Conservation (phyloP, 2,329 filamentous ascomycete species). For the Teratosphaeria nubilosa region DNA sequence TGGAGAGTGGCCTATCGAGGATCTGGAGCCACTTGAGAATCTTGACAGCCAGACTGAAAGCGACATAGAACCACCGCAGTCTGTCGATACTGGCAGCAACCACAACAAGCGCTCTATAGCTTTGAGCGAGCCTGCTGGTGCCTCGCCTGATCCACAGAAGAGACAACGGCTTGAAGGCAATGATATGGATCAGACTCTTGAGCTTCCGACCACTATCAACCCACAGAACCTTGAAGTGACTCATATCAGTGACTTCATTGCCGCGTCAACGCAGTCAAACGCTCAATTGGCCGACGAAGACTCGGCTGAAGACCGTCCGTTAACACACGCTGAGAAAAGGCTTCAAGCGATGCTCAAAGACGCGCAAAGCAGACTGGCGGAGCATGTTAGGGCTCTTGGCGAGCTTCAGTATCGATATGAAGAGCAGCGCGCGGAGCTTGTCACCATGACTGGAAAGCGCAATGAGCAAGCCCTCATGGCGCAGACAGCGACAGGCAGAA, state of each 20-base stretch:
- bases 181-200: constrained; percentile 1
- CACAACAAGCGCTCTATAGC: background rate
- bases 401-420: constrained; percentile 25
- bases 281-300: background rate
- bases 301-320: background rate
- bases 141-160: constrained; percentile 12
- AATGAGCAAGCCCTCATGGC: constrained; percentile 17
- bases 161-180: constrained; percentile 14
- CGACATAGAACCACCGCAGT: constrained; percentile 9
- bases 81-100: background rate
- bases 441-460: constrained; percentile 15
- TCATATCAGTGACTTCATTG: constrained; percentile 34
- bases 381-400: constrained; percentile 21
- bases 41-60: constrained; percentile 25
- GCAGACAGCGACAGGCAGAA: constrained; percentile 13
- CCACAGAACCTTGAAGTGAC: constrained; percentile 28
- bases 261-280: constrained; percentile 15
- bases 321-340: constrained; percentile 10
- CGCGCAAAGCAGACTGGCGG: constrained; percentile 15
- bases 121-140: background rate
- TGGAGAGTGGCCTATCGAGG: constrained; percentile 17
- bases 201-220: constrained; percentile 21
- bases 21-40: constrained; percentile 17
- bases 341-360: constrained; percentile 14
- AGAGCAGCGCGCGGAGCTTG: constrained; percentile 19